Percentiles rank a stretch among this genome's conserved stretches.
These are phyloP conservation scores for Phoenix roebelenii DNA, from an alignment of 176 grass and related monocot genomes.

Conservation along the genomic window DNA sequence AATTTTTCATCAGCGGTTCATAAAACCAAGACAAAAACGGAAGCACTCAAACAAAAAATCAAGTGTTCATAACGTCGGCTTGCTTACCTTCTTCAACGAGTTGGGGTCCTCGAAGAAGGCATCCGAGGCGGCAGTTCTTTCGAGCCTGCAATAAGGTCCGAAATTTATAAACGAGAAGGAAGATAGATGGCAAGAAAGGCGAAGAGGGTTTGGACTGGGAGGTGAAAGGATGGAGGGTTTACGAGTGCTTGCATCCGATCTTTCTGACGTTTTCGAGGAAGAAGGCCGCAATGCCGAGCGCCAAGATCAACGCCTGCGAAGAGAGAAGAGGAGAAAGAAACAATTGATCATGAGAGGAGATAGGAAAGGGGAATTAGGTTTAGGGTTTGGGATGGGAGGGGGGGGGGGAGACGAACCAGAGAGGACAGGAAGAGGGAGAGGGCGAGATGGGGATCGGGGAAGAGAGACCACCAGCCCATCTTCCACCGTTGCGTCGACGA, in stretches of 20 bases:
- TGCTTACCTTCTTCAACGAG: slow-evolving; percentile 71
- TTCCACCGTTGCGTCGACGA: neutral
- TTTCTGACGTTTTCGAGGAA: slow-evolving; percentile 84
- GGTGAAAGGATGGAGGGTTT: slow-evolving; percentile 1
- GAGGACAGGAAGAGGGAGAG: slow-evolving; percentile 41
- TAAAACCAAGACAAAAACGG: too few relatives aligned
- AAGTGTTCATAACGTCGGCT: neutral
- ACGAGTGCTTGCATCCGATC: slow-evolving; percentile 86
- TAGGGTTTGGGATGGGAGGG: neutral
- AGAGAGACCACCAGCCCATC: slow-evolving; percentile 16
- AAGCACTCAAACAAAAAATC: too few relatives aligned
- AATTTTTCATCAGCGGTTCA: too few relatives aligned
- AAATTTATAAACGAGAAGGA: slow-evolving; percentile 14
- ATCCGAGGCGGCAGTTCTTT: slow-evolving; percentile 47
- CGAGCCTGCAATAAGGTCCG: slow-evolving; percentile 33
- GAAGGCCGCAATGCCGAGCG: slow-evolving; percentile 39
- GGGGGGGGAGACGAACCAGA: slow-evolving; percentile 24
- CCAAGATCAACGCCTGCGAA: slow-evolving; percentile 41
- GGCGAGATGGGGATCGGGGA: slow-evolving; percentile 24
- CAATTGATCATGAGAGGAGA: neutral
- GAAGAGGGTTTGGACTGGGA: neutral
- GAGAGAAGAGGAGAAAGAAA: neutral
- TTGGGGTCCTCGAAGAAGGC: slow-evolving; percentile 84
- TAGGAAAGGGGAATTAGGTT: slow-evolving; percentile 2
- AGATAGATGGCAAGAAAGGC: neutral